Conservation (phyloP, 2,329 filamentous ascomycete species). For the Pseudopyricularia javanii region DNA sequence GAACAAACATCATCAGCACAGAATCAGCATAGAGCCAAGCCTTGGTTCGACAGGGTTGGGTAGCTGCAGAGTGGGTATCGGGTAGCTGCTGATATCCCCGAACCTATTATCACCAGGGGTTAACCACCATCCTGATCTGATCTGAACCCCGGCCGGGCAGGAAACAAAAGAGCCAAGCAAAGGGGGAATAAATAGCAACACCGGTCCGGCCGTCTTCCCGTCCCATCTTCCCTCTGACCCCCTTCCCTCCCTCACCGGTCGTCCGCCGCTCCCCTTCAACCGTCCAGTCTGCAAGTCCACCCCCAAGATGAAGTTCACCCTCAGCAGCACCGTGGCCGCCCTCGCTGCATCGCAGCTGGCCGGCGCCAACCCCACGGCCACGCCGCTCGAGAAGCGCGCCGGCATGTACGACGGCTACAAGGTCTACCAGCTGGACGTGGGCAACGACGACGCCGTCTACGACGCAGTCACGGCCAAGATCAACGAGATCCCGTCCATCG, state of each 20-base stretch:
- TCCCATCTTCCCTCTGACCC: background rate
- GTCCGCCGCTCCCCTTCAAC: background rate
- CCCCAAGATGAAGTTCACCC: constrained; percentile 1
- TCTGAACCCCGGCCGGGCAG: too few relatives aligned
- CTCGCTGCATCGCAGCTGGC: background rate
- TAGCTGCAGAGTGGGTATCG: too few relatives aligned
- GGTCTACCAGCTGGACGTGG: constrained; percentile 26
- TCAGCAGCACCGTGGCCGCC: background rate
- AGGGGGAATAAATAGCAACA: too few relatives aligned
- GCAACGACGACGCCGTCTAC: constrained; percentile 16
- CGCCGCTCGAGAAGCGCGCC: constrained; percentile 50
- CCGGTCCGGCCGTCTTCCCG: background rate
- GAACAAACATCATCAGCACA: too few relatives aligned
- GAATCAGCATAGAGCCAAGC: too few relatives aligned
- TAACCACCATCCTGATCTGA: too few relatives aligned
- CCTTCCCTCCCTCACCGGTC: background rate
- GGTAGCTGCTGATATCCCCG: too few relatives aligned
- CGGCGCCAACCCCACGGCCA: constrained; percentile 55
- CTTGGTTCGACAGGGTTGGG: too few relatives aligned
- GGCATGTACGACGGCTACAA: constrained; percentile 38
- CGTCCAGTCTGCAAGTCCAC: background rate
- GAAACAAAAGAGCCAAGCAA: too few relatives aligned
- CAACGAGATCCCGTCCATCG: constrained; percentile 19
- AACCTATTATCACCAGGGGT: too few relatives aligned
- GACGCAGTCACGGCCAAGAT: constrained; percentile 20